phyloP scores from a whole-genome alignment of 2,329 filamentous ascomycete genomes.

The Onygenales sp. region DNA sequence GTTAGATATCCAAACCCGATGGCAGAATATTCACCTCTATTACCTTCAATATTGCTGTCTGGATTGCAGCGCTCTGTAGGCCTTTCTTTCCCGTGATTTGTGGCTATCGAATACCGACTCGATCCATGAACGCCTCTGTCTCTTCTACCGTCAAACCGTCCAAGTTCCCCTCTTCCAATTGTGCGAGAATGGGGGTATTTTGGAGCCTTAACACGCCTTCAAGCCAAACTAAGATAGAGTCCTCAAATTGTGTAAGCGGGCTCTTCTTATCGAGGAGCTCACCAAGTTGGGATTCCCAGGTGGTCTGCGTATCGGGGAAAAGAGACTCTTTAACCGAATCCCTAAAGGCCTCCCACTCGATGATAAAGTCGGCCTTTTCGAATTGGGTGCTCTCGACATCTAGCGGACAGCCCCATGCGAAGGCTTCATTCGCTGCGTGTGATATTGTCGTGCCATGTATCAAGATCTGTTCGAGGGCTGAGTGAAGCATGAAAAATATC shows the following conservation, averaged over 20 bases:
- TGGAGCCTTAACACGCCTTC: slow-evolving; percentile 33
- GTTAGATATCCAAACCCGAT: not conserved
- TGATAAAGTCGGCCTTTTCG: not conserved
- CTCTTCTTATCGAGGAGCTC: slow-evolving; percentile 15
- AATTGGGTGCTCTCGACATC: not conserved
- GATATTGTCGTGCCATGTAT: slow-evolving; percentile 26
- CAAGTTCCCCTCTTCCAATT: slow-evolving; percentile 42
- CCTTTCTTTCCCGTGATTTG: not conserved
- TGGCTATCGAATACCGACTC: slow-evolving; percentile 12
- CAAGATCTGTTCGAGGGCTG: slow-evolving; percentile 40
- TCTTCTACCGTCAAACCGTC: slow-evolving; percentile 28
- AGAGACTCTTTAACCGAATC: slow-evolving; percentile 8
- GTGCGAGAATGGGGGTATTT: slow-evolving; percentile 40
- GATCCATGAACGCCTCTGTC: slow-evolving; percentile 26
- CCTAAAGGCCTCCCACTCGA: not conserved
- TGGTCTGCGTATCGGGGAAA: slow-evolving; percentile 8
- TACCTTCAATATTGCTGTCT: too few relatives aligned
- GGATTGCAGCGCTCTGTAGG: not conserved
- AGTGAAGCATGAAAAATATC: slow-evolving; percentile 41
- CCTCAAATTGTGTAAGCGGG: slow-evolving; percentile 30
- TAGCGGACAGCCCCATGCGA: slow-evolving; percentile 34
- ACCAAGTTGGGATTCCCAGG: slow-evolving; percentile 19
- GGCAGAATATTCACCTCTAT: not conserved
- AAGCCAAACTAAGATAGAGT: slow-evolving; percentile 33
- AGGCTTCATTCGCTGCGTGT: slow-evolving; percentile 34